phyloP scores from a whole-genome alignment of 2,329 filamentous ascomycete species.

The Didymella segeticola region DNA sequence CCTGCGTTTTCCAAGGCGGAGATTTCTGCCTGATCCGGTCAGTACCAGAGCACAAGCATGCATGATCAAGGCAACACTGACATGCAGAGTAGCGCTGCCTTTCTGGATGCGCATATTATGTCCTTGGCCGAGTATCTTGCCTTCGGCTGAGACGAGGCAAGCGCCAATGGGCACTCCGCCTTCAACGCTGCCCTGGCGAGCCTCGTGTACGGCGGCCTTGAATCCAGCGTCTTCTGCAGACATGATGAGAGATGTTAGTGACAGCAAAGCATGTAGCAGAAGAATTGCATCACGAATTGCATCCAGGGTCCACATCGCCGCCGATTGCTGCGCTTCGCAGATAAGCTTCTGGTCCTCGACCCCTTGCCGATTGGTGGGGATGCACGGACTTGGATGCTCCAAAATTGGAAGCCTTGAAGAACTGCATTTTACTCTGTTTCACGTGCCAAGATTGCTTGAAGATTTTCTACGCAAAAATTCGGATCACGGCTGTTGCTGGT shows the following conservation, averaged over 20 bases:
- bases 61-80: slow-evolving; percentile 39
- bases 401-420: slow-evolving; percentile 4
- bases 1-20: slow-evolving; percentile 77
- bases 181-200: slow-evolving; percentile 61
- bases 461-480: neutral
- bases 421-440: slow-evolving; percentile 2
- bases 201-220: slow-evolving; percentile 64
- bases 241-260: slow-evolving; percentile 22
- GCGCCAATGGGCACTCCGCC: slow-evolving; percentile 67
- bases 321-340: slow-evolving; percentile 18
- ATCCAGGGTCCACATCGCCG: slow-evolving; percentile 18
- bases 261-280: neutral
- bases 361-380: slow-evolving; percentile 21
- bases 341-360: slow-evolving; percentile 23
- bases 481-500: neutral
- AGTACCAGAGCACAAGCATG: neutral
- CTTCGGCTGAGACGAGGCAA: slow-evolving; percentile 70
- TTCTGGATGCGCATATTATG: slow-evolving; percentile 81
- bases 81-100: slow-evolving; percentile 73
- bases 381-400: slow-evolving; percentile 2
- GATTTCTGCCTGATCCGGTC: slow-evolving; percentile 69
- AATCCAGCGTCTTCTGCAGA: slow-evolving; percentile 55
- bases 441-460: neutral
- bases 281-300: neutral
- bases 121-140: slow-evolving; percentile 72